A percentile compares a stretch with the other conserved stretches of the same genome.
Conservation (phyloP, 345 rosid species). For the Ricinus communis region DNA sequence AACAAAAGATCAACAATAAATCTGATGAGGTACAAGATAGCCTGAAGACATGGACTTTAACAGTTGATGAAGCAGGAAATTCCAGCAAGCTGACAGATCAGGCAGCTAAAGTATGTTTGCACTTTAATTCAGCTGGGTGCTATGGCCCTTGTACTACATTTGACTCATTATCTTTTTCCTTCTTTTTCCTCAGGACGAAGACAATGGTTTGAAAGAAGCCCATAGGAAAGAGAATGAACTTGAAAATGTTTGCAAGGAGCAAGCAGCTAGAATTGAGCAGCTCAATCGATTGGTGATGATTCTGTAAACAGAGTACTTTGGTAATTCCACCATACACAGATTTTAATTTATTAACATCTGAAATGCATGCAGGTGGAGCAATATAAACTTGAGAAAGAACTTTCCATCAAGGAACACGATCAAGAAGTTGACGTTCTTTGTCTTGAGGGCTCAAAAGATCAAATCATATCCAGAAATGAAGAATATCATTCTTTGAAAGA, state of each 20-base stretch:
- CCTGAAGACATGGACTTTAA: slow-evolving; percentile 51
- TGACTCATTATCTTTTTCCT: not conserved
- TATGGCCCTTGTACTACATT: not conserved
- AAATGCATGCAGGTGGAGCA: slow-evolving; percentile 54
- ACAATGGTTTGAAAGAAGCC: slow-evolving; percentile 34
- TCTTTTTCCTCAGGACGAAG: slow-evolving; percentile 44
- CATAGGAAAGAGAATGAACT: slow-evolving; percentile 56
- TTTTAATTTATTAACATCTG: slow-evolving; percentile 15
- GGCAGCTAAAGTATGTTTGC: slow-evolving; percentile 28
- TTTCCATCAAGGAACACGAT: not conserved
- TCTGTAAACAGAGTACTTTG: not conserved
- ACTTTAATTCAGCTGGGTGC: slow-evolving; percentile 1
- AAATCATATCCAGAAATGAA: slow-evolving; percentile 33
- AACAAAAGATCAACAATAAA: slow-evolving; percentile 40
- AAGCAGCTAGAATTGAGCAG: slow-evolving; percentile 77
- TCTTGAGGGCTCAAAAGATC: slow-evolving; percentile 17
- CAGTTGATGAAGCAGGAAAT: slow-evolving; percentile 28
- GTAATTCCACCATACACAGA: not conserved
- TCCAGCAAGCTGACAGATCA: slow-evolving; percentile 4
- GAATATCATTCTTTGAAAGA: slow-evolving; percentile 32
- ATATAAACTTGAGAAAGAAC: slow-evolving; percentile 43
- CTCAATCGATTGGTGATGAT: slow-evolving; percentile 54
- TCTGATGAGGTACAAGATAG: slow-evolving; percentile 44
- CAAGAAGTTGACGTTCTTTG: slow-evolving; percentile 7
- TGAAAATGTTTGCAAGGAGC: slow-evolving; percentile 63